These are phyloP conservation scores for Rhodamnia argentea DNA, from an alignment of 345 rosid genomes.

Conservation along the genomic window DNA sequence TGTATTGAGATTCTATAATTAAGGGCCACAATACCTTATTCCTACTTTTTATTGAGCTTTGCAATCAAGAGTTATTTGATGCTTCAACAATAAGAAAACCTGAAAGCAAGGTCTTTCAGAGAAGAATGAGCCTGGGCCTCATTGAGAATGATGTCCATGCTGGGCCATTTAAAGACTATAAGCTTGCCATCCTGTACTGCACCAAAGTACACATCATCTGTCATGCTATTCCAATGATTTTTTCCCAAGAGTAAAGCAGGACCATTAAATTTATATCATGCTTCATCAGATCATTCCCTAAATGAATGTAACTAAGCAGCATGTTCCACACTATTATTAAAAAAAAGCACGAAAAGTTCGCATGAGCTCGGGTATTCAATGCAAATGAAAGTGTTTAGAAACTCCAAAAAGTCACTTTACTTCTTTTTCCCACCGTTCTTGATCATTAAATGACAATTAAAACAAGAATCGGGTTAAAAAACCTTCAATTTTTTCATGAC, in stretches of 20 bases:
- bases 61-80: constrained; percentile 1
- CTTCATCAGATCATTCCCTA: background rate
- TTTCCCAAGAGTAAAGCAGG: background rate
- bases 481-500: background rate
- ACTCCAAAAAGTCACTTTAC: background rate
- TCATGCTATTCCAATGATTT: constrained; percentile 8
- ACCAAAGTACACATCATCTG: constrained; percentile 33
- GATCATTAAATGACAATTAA: background rate
- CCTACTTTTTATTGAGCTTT: background rate
- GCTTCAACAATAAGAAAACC: constrained; percentile 23
- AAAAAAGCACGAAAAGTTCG: background rate
- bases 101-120: constrained; percentile 64
- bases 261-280: background rate
- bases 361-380: background rate
- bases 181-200: constrained; percentile 86
- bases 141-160: constrained; percentile 55
- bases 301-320: background rate
- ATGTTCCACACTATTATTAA: background rate
- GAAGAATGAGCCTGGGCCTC: constrained; percentile 61
- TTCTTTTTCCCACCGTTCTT: background rate
- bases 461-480: background rate
- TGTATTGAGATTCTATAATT: background rate
- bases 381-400: background rate
- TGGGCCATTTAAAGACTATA: constrained; percentile 86
- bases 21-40: background rate